A percentile compares a stretch with the other conserved stretches of the same genome.
Evolutionary conservation across 1,284 basidiomycete genomes (phyloP).

Genomic region (Heterobasidion parviporum): DNA sequence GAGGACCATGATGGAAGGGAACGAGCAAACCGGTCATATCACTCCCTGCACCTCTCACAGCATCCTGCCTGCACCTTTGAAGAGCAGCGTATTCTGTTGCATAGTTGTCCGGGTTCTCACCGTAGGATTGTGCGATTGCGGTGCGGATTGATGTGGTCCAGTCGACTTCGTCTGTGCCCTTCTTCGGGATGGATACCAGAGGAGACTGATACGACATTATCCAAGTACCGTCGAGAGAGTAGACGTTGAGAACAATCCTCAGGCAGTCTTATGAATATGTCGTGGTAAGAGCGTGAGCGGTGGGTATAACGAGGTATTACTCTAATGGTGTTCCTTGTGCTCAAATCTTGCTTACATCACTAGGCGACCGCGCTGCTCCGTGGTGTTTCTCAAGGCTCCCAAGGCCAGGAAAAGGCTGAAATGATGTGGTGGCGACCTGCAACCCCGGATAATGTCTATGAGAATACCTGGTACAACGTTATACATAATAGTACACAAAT

Average conservation of each 20-base stretch:
- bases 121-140: constrained; percentile 88
- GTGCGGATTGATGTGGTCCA: constrained; percentile 84
- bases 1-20: neutral
- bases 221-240: too few species aligned
- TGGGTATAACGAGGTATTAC: too few species aligned
- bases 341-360: too few species aligned
- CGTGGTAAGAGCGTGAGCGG: too few species aligned
- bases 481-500: neutral
- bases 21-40: constrained; percentile 71
- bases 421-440: too few species aligned
- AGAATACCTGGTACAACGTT: neutral
- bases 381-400: too few species aligned
- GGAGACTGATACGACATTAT: constrained; percentile 67
- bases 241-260: too few species aligned
- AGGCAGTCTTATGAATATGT: too few species aligned
- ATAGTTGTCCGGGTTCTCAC: constrained; percentile 88
- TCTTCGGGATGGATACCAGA: constrained; percentile 77
- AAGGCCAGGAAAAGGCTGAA: too few species aligned
- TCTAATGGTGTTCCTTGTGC: too few species aligned
- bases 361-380: too few species aligned
- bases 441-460: too few species aligned
- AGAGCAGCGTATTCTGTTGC: constrained; percentile 76
- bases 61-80: constrained; percentile 90
- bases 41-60: constrained; percentile 90
- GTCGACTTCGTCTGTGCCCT: constrained; percentile 80